These are phyloP conservation scores for Gautieria morchelliformis DNA, from an alignment of 768 basidiomycete genomes.

Conservation along the genomic window DNA sequence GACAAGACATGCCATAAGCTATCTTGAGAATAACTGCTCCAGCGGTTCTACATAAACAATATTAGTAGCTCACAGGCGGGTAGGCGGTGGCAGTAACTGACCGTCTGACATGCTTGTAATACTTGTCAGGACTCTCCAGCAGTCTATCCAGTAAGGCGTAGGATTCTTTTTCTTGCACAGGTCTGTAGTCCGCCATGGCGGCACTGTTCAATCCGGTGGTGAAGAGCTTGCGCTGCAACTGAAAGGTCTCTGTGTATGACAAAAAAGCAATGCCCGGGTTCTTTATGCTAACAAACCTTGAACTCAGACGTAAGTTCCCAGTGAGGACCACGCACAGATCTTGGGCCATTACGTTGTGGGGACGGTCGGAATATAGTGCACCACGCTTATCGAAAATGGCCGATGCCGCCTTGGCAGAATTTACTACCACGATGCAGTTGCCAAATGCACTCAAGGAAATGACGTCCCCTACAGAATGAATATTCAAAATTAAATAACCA, in stretches of 20 bases:
- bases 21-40: neutral
- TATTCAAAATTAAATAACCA: neutral
- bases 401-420: slow-evolving; percentile 2
- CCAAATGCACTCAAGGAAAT: slow-evolving; percentile 6
- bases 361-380: slow-evolving; percentile 10
- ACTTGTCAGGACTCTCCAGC: neutral
- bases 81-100: neutral
- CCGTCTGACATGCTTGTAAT: neutral
- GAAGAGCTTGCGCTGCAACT: neutral
- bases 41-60: slow-evolving; percentile 1
- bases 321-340: neutral
- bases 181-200: neutral
- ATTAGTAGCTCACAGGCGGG: no score
- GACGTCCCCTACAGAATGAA: slow-evolving; percentile 3
- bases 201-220: neutral
- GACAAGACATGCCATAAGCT: neutral
- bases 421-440: slow-evolving; percentile 9
- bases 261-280: neutral
- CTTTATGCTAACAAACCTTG: neutral
- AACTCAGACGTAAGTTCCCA: neutral
- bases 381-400: slow-evolving; percentile 10
- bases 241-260: neutral
- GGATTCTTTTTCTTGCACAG: neutral
- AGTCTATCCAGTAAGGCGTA: neutral
- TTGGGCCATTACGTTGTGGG: slow-evolving; percentile 4